Conservation (phyloP, 495 filamentous ascomycete genomes). For the Rhizodiscina lignyota region DNA sequence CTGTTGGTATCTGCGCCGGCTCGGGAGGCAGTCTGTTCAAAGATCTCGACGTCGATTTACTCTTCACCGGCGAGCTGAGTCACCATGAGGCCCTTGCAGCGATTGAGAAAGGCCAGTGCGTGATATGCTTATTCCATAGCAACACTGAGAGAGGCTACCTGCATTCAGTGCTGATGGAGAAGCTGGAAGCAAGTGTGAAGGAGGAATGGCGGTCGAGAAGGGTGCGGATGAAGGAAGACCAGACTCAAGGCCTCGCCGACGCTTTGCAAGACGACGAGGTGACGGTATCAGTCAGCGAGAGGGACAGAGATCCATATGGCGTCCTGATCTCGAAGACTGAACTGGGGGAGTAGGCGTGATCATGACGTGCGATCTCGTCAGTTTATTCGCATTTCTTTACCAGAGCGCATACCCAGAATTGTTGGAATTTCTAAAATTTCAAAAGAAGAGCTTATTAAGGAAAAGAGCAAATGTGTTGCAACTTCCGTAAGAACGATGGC, state of each 20-base stretch:
- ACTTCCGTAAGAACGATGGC: too few relatives aligned
- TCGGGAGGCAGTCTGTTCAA: slow-evolving; percentile 61
- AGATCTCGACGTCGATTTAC: slow-evolving; percentile 45
- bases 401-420: too few relatives aligned
- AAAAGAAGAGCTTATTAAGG: too few relatives aligned
- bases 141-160: slow-evolving; percentile 81
- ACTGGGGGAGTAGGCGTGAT: too few relatives aligned
- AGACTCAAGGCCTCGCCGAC: slow-evolving; percentile 25
- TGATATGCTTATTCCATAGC: slow-evolving; percentile 73
- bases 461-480: too few relatives aligned
- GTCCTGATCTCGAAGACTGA: slow-evolving; percentile 31
- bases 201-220: slow-evolving; percentile 34
- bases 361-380: too few relatives aligned
- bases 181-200: slow-evolving; percentile 39
- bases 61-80: slow-evolving; percentile 83
- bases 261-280: slow-evolving; percentile 32
- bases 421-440: too few relatives aligned
- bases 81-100: slow-evolving; percentile 82
- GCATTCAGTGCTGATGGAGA: slow-evolving; percentile 45
- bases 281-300: slow-evolving; percentile 56
- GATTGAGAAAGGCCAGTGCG: slow-evolving; percentile 71
- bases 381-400: too few relatives aligned
- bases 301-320: slow-evolving; percentile 65
- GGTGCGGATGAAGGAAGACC: slow-evolving; percentile 17
- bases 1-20: slow-evolving; percentile 65